Evolutionary conservation across 2,329 filamentous ascomycete genomes (phyloP).

Genomic region (Cercospora zeae-maydis): DNA sequence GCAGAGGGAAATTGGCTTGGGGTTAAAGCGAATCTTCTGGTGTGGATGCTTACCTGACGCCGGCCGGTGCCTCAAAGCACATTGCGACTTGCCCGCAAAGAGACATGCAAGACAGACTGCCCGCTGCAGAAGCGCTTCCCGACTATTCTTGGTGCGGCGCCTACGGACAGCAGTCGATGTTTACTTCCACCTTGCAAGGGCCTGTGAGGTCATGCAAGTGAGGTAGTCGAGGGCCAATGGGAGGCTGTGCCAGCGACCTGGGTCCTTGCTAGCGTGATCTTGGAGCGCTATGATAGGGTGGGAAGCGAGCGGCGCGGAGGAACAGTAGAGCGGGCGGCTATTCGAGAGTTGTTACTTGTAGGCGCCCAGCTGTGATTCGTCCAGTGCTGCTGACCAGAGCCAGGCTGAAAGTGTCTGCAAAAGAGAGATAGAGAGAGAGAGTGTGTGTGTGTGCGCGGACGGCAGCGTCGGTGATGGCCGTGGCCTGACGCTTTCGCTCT

Average conservation of each 20-base stretch:
- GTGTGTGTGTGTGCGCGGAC: constrained; percentile 1
- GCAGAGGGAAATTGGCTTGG: constrained; percentile 17
- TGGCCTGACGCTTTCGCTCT: constrained; percentile 8
- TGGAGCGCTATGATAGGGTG: constrained; percentile 13
- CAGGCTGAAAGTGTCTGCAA: not conserved
- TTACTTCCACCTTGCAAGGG: constrained; percentile 17
- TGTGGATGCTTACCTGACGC: constrained; percentile 27
- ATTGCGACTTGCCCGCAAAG: constrained; percentile 20
- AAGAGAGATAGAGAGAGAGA: not conserved
- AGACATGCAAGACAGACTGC: constrained; percentile 27
- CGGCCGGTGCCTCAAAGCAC: constrained; percentile 26
- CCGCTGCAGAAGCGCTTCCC: constrained; percentile 21
- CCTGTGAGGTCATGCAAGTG: constrained; percentile 15
- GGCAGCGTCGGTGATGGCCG: constrained; percentile 6
- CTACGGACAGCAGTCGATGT: constrained; percentile 23
- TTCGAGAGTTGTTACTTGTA: constrained; percentile 12
- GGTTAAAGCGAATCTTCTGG: constrained; percentile 20
- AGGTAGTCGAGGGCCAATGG: constrained; percentile 18
- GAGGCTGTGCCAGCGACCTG: constrained; percentile 13
- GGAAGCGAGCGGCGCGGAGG: constrained; percentile 20
- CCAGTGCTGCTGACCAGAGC: constrained; percentile 1
- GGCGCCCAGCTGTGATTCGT: constrained; percentile 16
- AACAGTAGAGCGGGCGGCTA: constrained; percentile 11
- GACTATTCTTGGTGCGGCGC: constrained; percentile 33
- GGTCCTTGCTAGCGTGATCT: constrained; percentile 3